Evolutionary conservation across 108 stramenopile genomes (phyloP).

Genomic region (Fistulifera solaris): DNA sequence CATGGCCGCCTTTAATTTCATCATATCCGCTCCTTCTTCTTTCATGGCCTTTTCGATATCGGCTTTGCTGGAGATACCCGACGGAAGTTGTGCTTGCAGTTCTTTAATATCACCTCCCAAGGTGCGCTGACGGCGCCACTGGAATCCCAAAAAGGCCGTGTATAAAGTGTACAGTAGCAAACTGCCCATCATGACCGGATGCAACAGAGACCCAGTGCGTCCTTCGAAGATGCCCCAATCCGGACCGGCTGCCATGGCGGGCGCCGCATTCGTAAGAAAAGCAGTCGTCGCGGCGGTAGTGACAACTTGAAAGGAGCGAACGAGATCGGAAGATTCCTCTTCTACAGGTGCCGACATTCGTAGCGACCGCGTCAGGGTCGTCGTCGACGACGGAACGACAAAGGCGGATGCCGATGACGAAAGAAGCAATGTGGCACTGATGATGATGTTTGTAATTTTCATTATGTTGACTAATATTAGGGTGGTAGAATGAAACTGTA

Average conservation of each 20-base stretch:
- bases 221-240: constrained; percentile 39
- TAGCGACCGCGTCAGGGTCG: no score
- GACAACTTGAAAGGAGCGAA: no score
- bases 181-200: constrained; percentile 80
- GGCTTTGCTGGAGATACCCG: constrained; percentile 28
- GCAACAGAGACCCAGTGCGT: constrained; percentile 70
- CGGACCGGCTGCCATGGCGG: constrained; percentile 31
- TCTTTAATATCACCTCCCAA: constrained; percentile 76
- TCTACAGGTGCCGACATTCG: no score
- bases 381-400: no score
- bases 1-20: constrained; percentile 39
- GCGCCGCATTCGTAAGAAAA: constrained; percentile 7
- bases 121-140: constrained; percentile 89
- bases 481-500: no score
- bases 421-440: no score
- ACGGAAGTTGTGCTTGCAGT: constrained; percentile 60
- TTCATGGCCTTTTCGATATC: constrained; percentile 36
- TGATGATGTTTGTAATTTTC: no score
- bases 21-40: constrained; percentile 40
- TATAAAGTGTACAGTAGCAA: constrained; percentile 57
- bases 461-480: no score
- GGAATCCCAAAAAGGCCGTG: constrained; percentile 83
- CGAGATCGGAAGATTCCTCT: no score
- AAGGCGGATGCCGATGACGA: no score
- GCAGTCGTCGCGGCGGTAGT: constrained; percentile 12